Conservation (phyloP, 1,284 basidiomycete genomes). For the Ustilago trichophora region DNA sequence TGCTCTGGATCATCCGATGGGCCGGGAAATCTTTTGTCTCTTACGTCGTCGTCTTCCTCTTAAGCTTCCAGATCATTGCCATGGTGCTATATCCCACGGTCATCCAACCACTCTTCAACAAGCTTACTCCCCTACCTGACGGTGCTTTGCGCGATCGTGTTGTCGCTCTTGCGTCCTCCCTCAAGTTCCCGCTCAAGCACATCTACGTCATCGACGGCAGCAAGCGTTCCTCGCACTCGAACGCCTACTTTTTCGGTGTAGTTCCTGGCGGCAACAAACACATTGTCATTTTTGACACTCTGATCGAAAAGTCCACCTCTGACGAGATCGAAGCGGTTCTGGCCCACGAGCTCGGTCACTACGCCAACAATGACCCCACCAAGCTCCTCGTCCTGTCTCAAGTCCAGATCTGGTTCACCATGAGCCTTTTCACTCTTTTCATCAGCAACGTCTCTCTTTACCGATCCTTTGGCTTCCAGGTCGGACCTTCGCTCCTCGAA, state of each 20-base stretch:
- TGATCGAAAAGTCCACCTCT: slow-evolving; percentile 86
- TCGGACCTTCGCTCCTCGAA: slow-evolving; percentile 34
- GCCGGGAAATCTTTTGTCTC: slow-evolving; percentile 73
- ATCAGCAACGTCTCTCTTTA: slow-evolving; percentile 81
- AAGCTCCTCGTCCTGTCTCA: slow-evolving; percentile 88
- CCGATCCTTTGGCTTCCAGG: slow-evolving; percentile 81
- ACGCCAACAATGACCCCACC: slow-evolving; percentile 76
- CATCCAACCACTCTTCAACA: slow-evolving; percentile 97
- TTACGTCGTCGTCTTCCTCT: slow-evolving; percentile 61
- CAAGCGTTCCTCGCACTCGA: slow-evolving; percentile 91
- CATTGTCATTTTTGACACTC: slow-evolving; percentile 93
- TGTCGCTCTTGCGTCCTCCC: slow-evolving; percentile 64
- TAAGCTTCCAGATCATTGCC: slow-evolving; percentile 77
- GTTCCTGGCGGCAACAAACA: slow-evolving; percentile 64
- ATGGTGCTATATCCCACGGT: slow-evolving; percentile 71
- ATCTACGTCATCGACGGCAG: slow-evolving; percentile 97
- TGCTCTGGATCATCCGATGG: slow-evolving; percentile 90
- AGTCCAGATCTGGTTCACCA: slow-evolving; percentile 83
- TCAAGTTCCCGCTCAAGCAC: slow-evolving; percentile 92
- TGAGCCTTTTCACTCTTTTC: slow-evolving; percentile 90
- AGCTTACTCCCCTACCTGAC: slow-evolving; percentile 80
- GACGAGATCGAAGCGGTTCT: slow-evolving; percentile 69
- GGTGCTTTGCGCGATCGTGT: slow-evolving; percentile 61
- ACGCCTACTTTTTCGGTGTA: slow-evolving; percentile 72
- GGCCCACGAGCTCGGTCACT: slow-evolving; percentile 85